Evolutionary conservation across 345 rosid species (phyloP).

Genomic region (Pistacia integerrima): DNA sequence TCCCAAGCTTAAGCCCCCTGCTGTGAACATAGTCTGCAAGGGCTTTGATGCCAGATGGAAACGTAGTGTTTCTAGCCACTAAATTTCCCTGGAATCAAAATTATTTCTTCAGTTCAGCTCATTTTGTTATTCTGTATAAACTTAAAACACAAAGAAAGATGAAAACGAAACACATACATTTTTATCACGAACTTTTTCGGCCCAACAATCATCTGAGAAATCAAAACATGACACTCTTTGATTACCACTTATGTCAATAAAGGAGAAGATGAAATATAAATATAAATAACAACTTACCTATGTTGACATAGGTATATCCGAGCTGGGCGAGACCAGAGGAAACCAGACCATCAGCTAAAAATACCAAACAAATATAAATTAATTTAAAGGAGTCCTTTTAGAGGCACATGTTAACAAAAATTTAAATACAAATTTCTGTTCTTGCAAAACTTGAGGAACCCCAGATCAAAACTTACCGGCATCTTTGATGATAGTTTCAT

Average conservation of each 20-base stretch:
- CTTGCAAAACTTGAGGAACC: no score
- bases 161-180: not conserved
- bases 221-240: not conserved
- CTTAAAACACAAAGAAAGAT: not conserved
- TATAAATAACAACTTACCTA: constrained; percentile 16
- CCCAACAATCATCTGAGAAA: constrained; percentile 37
- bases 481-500: constrained; percentile 41
- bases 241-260: not conserved
- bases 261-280: not conserved
- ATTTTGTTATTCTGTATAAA: not conserved
- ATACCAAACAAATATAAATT: not conserved
- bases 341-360: constrained; percentile 52
- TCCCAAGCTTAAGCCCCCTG: constrained; percentile 45
- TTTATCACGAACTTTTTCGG: constrained; percentile 14
- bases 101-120: not conserved
- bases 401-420: no score
- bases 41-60: constrained; percentile 44
- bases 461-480: constrained; percentile 28
- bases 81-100: constrained; percentile 25
- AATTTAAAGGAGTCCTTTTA: not conserved
- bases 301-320: constrained; percentile 31
- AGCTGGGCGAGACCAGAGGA: constrained; percentile 46
- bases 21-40: constrained; percentile 42
- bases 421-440: no score
- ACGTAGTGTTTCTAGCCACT: constrained; percentile 24